phyloP scores from a whole-genome alignment of 352 stramenopile genomes.

The Stramenopiles sp. region DNA sequence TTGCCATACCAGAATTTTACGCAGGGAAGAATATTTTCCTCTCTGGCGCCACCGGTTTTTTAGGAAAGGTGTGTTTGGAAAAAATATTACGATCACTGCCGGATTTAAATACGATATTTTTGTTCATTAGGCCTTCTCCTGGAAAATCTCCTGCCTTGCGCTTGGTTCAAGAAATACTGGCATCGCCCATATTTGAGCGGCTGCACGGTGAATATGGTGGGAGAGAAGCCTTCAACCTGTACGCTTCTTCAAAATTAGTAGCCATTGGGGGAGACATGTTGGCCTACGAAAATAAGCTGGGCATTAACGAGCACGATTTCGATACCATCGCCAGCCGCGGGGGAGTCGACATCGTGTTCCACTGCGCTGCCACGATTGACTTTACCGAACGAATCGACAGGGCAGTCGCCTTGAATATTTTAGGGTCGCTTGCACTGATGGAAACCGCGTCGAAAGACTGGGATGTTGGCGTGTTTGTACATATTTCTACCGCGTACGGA shows the following conservation, averaged over 20 bases:
- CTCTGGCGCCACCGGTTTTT: constrained; percentile 57
- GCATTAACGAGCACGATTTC: constrained; percentile 32
- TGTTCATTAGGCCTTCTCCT: background rate
- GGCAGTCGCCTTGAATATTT: constrained; percentile 51
- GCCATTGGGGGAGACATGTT: background rate
- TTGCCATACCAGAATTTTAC: constrained; percentile 11
- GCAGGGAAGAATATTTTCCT: constrained; percentile 43
- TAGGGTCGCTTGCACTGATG: constrained; percentile 39
- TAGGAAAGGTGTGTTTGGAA: constrained; percentile 35
- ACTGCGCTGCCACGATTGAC: constrained; percentile 55
- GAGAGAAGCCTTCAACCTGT: background rate
- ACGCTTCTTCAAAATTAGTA: constrained; percentile 11
- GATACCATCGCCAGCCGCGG: constrained; percentile 11
- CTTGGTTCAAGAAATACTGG: background rate
- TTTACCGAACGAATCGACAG: constrained; percentile 62
- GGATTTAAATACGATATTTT: background rate
- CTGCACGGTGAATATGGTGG: constrained; percentile 40
- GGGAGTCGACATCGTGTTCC: constrained; percentile 41
- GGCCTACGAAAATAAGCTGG: constrained; percentile 34
- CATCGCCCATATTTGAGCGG: constrained; percentile 44
- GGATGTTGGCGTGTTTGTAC: constrained; percentile 36
- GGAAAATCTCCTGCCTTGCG: background rate
- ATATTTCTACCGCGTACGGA: constrained; percentile 57
- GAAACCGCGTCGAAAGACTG: constrained; percentile 38
- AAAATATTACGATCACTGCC: constrained; percentile 10